Base-by-base conservation (phyloP, 2,329 filamentous ascomycete genomes). In the Fusarium chlamydosporum region DNA sequence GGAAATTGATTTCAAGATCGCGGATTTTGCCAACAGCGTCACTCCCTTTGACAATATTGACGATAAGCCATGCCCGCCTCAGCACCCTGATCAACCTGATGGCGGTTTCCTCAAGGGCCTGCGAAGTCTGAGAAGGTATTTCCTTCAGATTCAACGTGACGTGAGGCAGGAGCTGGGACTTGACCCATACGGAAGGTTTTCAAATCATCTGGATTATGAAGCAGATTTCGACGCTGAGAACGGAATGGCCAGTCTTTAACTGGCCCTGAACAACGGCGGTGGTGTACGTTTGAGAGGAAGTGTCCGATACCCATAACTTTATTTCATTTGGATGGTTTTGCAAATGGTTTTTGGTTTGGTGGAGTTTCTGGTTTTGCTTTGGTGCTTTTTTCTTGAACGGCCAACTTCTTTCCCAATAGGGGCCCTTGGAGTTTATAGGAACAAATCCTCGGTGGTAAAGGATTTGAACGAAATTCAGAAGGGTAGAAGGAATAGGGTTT, bases 11-110 rank as follows among this genome's bases (percentile, higher is more conserved):
- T 90, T 99, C 81, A 97, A 97, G 80, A 96, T 99, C 78, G 95
- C 97, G 59, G 96, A 99, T 79, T 99, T 99, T 82, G 96, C 96
- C 68, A 99, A 99, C 78, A 97, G 95, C 75, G 90, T 98, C 35
- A 98, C 94, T 2, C 92, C 93, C 6, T 91, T 96, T 70, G 94
- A 97, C 74, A 80, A 89, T 12, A 84, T 88, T 61, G 80, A 82
- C 52, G 84, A 85, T 65, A 85, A 85, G 73, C 82, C 86, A 6
- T 97, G 95, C 72, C 96, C 96, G 15, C 96, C 96, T 6, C 86
- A 88, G 61, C 88, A 96, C 75, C 92, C 93, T 0, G 82, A 91
- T 35, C 90, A 93, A 63, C 90, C 97, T 8, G 96, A 99, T 72
- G 87, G 90, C 29, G 96, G 96, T 1, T 99, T 98, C 75, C 82